Conservation (phyloP, 805 yeast genomes). For the Saccharomycopsis fodiens region DNA sequence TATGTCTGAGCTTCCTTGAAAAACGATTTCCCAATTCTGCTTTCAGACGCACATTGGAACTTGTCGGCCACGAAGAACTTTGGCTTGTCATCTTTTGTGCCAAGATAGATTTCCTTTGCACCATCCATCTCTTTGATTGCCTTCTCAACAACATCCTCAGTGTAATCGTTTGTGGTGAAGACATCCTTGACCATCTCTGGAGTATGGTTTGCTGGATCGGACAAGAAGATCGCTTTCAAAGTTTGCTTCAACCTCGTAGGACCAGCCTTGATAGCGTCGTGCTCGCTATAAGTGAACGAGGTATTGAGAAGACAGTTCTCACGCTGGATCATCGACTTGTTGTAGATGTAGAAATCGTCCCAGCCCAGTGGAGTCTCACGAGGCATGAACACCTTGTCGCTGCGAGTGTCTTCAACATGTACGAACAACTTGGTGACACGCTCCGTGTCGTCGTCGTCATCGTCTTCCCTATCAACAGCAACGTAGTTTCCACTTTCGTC, state of each 20-base stretch:
- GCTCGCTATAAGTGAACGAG: constrained; percentile 2
- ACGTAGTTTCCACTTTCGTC: constrained; percentile 28
- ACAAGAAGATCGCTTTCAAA: constrained; percentile 51
- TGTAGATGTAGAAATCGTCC: constrained; percentile 38
- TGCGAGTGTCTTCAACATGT: constrained; percentile 40
- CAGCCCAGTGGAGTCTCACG: constrained; percentile 23
- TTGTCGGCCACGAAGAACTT: constrained; percentile 52
- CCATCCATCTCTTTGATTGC: constrained; percentile 37
- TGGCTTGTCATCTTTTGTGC: constrained; percentile 22
- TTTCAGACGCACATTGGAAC: constrained; percentile 29
- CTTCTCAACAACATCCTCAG: constrained; percentile 42
- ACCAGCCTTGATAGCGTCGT: neutral
- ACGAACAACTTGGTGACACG: constrained; percentile 26
- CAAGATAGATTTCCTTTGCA: constrained; percentile 46
- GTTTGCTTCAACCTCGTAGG: constrained; percentile 1
- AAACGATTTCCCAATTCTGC: constrained; percentile 21
- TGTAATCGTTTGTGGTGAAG: constrained; percentile 40
- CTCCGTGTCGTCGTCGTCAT: constrained; percentile 10
- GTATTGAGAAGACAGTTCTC: constrained; percentile 32
- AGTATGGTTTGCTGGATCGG: constrained; percentile 41
- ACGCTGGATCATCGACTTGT: constrained; percentile 63
- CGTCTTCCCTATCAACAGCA: neutral
- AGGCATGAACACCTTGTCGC: constrained; percentile 36
- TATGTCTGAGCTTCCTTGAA: constrained; percentile 42
- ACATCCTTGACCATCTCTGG: constrained; percentile 38